Evolutionary conservation across 2,329 filamentous ascomycete genomes (phyloP), one percentile per base, ranked within the genome.

Genomic region (Talaromyces verruculosus): DNA sequence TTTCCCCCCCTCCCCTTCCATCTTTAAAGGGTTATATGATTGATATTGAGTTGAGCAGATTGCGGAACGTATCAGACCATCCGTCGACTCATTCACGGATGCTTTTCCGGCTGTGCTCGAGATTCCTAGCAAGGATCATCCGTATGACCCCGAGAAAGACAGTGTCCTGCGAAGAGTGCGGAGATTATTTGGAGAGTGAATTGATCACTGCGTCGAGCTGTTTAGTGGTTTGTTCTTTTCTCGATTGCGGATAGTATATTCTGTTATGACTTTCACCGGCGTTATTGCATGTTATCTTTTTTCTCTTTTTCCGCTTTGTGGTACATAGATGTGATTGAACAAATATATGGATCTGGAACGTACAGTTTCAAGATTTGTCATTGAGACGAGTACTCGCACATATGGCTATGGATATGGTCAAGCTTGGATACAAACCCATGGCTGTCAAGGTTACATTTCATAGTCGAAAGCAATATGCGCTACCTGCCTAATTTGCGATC

Each of bases 131-230:
- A 99, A 99, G 84, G 95, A 99, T 78, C 95, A 99, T 78, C 95
- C 95, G 1, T 99, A 99, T 76, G 94, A 99, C 74, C 95, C 95
- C 0, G 95, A 99, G 81, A 99, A 99, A 84, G 95, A 99, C 79
- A 98, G 94, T 76, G 94, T 99, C 51, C 79, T 99, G 80, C 91
- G 93, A 81, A 87, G 95, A 71, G 95, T 99, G 70, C 83, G 87
- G 77, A 87, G 89, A 73, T 75, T 91, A 69, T 90, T 90, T 79
- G 88, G 88, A 70, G 88, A 84, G 73, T 84, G 55, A 37, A 22
- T 1, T 1, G 15, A 22, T 37, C n/a, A 13, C 33, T 10, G n/a
- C 5, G 15, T 49, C 6, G 22, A 49, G 13, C 15, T 28, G 25
- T 17, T 65, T 8, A 30, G 33, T 25, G 10, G 28, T 57, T 41